Evolutionary conservation across 116 monocot species (phyloP).

Genomic region (Posidonia oceanica): DNA sequence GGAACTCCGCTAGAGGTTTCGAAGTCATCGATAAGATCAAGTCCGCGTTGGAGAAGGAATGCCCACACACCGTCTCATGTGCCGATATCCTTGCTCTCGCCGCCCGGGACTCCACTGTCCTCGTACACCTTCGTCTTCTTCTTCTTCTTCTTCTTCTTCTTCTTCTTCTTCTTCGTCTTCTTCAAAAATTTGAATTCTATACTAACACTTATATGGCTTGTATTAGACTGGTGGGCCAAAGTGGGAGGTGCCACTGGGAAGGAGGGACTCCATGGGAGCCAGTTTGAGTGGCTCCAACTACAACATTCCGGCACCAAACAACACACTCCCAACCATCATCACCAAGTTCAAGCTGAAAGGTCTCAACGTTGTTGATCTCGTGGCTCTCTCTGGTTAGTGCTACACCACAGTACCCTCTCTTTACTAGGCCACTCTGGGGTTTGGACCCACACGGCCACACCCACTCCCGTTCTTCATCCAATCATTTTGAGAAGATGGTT

Average conservation of each 20-base stretch:
- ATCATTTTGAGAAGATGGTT: too few relatives aligned
- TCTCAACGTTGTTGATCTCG: constrained; percentile 51
- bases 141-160: neutral
- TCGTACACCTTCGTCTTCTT: constrained; percentile 11
- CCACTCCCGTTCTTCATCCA: too few relatives aligned
- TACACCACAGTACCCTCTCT: neutral
- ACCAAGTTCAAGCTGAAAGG: constrained; percentile 60
- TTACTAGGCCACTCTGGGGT: too few relatives aligned
- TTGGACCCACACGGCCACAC: too few relatives aligned
- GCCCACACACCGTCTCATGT: constrained; percentile 60
- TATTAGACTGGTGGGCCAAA: constrained; percentile 52
- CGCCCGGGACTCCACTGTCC: constrained; percentile 50
- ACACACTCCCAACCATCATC: constrained; percentile 57
- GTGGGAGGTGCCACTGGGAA: constrained; percentile 78
- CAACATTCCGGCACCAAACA: constrained; percentile 54
- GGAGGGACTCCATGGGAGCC: constrained; percentile 64
- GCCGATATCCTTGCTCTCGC: constrained; percentile 68
- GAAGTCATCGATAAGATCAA: constrained; percentile 72
- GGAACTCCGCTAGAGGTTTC: constrained; percentile 61
- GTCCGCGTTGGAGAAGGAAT: constrained; percentile 44
- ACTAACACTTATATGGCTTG: neutral
- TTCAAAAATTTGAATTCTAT: neutral
- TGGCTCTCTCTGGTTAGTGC: constrained; percentile 21
- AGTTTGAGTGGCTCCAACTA: constrained; percentile 54
- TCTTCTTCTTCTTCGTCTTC: neutral